Evolutionary conservation across 1,284 basidiomycete genomes (phyloP).

Genomic region (Tilletia walkeri): DNA sequence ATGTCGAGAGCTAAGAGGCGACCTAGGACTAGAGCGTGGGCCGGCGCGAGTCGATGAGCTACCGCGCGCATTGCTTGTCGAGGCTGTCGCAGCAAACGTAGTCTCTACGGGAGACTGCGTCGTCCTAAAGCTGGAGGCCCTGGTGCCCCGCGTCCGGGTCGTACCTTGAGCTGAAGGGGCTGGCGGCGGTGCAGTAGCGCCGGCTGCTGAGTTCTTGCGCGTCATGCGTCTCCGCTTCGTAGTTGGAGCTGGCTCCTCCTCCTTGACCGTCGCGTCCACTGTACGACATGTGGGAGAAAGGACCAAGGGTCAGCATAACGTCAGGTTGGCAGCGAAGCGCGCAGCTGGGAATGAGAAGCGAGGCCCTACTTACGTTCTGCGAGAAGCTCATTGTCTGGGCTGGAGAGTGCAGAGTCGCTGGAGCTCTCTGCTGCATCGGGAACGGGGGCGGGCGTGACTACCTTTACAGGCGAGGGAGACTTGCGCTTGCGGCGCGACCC

Average conservation of each 20-base stretch:
- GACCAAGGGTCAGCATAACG: neutral
- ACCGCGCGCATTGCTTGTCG: neutral
- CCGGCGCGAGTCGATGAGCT: neutral
- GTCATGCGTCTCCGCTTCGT: slow-evolving; percentile 8
- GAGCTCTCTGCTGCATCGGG: neutral
- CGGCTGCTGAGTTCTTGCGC: slow-evolving; percentile 3
- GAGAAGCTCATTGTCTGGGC: slow-evolving; percentile 2
- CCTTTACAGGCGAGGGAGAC: slow-evolving; percentile 4
- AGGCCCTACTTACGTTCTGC: neutral
- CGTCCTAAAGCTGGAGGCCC: neutral
- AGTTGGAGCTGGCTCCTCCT: slow-evolving; percentile 9
- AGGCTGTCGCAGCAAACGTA: neutral
- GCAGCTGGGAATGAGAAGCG: neutral
- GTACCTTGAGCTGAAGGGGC: neutral
- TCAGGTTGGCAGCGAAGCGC: neutral
- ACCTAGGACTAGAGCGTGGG: slow-evolving; percentile 5
- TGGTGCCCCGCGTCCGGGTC: neutral
- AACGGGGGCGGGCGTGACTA: neutral
- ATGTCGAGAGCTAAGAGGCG: slow-evolving; percentile 3
- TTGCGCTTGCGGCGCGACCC: slow-evolving; percentile 14
- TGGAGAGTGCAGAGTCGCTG: slow-evolving; percentile 9
- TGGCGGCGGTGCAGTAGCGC: neutral
- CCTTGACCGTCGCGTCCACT: slow-evolving; percentile 16
- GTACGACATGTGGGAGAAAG: neutral
- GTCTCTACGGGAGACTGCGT: slow-evolving; percentile 10